Evolutionary conservation across 169 alveolate species (phyloP), one percentile per base, ranked within the genome.

Genomic region (Babesia bovis): DNA sequence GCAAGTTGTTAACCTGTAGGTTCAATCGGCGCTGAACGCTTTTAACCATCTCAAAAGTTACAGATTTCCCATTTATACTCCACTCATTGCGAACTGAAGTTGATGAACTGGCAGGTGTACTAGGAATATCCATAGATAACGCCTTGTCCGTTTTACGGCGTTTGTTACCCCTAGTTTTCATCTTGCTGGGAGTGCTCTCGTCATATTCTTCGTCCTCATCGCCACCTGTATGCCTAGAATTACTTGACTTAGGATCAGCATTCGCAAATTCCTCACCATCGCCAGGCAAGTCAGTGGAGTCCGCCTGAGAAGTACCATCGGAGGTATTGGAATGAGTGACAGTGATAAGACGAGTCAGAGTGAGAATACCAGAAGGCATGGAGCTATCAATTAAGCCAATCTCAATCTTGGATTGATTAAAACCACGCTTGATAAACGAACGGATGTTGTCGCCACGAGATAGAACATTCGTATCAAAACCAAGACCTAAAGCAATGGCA

Each of bases 401-500:
- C 66, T 75, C 65, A 65, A 50, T 76, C 70, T 36, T 52, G 38
- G 82, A 77, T 53, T 44, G 60, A 57, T 45, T 40, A 57, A 33
- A 82, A 42, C 83, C 92, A 28, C 87, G 77, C 67, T 85, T 85
- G 51, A 85, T 78, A 55, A 82, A 85, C 56, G 82, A 68, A 13
- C 55, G 50, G 10, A 82, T 66, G 45, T 73, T 85, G 32, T 85
- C 87, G 35, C 83, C 87, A 28, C 92, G 47, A 10, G 92, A 83
- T 17, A 85, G 42, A 13, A 82, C 72, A 25, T 15, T 76, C 13
- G 79, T 53, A 25, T 68, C 82, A 61, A 76, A 85, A 17, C 92
- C 92, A n/a, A 85, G 75, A 9, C 89, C 87, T 19, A 85, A 50
- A 1, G 87, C 92, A 12, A 85, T 72, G 17, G 92, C 92, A 40